phyloP scores from a whole-genome alignment of 2,329 filamentous ascomycete genomes.

The Talaromyces islandicus region DNA sequence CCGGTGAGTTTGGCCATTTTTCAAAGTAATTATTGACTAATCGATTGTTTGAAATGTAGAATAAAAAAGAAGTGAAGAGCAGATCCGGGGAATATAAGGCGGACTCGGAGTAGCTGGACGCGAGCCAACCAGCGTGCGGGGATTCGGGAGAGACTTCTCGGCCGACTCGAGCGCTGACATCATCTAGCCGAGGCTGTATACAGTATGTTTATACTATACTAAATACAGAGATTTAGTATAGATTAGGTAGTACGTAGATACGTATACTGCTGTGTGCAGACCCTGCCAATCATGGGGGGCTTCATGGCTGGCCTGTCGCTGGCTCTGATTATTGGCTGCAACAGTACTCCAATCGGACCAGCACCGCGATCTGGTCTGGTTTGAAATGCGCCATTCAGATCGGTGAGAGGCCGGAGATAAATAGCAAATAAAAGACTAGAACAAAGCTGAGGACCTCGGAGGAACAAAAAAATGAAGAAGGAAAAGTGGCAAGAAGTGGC shows the following conservation, averaged over 20 bases:
- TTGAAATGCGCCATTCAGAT: background rate
- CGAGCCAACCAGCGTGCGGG: background rate
- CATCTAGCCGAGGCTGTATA: background rate
- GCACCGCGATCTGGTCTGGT: background rate
- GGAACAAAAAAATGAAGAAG: too few species aligned
- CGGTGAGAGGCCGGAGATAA: background rate
- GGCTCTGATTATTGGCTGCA: too few species aligned
- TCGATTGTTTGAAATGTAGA: background rate
- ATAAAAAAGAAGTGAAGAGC: background rate
- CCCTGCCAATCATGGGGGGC: background rate
- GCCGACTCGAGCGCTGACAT: background rate
- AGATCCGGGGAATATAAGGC: background rate
- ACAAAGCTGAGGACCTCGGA: background rate
- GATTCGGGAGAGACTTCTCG: background rate
- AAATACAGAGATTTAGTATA: too few species aligned
- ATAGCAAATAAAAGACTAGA: background rate
- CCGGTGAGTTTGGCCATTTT: slow-evolving; percentile 39
- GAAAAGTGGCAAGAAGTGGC: background rate
- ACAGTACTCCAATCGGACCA: background rate
- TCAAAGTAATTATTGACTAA: background rate
- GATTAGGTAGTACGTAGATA: too few species aligned
- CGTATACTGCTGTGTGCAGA: too few species aligned
- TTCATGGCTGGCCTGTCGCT: too few species aligned
- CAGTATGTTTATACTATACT: too few species aligned
- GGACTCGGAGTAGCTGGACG: background rate